These are phyloP conservation scores for Staphylotrichum longicolle DNA, from an alignment of 495 filamentous ascomycete species.

Conservation along the genomic window DNA sequence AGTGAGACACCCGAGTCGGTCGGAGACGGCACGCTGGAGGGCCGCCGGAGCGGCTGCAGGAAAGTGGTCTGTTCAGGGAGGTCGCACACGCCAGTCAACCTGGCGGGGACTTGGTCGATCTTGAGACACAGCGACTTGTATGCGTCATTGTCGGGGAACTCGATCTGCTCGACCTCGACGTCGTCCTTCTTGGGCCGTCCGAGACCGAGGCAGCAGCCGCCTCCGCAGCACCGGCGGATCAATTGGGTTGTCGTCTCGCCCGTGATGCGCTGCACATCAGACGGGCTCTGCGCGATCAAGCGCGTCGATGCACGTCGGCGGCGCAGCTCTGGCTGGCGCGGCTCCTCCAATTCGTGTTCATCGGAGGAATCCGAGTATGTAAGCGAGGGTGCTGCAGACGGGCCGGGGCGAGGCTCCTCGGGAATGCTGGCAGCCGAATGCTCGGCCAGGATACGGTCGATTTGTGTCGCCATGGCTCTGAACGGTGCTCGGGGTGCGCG, in stretches of 20 bases:
- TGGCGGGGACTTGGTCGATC: slow-evolving; percentile 68
- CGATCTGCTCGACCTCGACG: slow-evolving; percentile 54
- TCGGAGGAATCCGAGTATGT: slow-evolving; percentile 51
- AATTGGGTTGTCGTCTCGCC: slow-evolving; percentile 59
- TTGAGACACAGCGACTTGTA: slow-evolving; percentile 74
- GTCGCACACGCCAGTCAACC: slow-evolving; percentile 65
- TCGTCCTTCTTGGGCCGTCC: slow-evolving; percentile 51
- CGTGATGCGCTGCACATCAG: slow-evolving; percentile 70
- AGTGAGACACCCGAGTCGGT: slow-evolving; percentile 39
- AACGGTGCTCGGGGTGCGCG: not conserved
- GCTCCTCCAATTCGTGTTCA: slow-evolving; percentile 42
- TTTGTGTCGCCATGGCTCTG: slow-evolving; percentile 30
- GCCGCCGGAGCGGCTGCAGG: slow-evolving; percentile 51
- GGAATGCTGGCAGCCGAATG: slow-evolving; percentile 36
- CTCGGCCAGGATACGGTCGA: slow-evolving; percentile 33
- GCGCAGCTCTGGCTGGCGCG: slow-evolving; percentile 39
- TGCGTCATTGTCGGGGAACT: slow-evolving; percentile 79
- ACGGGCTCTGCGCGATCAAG: slow-evolving; percentile 70
- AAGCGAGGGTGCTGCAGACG: slow-evolving; percentile 49
- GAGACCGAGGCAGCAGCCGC: slow-evolving; percentile 80
- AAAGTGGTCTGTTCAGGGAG: slow-evolving; percentile 72
- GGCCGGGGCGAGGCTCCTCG: slow-evolving; percentile 34
- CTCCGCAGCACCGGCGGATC: slow-evolving; percentile 81
- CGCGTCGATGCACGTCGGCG: slow-evolving; percentile 74
- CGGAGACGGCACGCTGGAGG: slow-evolving; percentile 38